Evolutionary conservation across 2,329 filamentous ascomycete species (phyloP), one percentile per base, ranked within the genome.

Genomic region (Aspergillus carbonarius): DNA sequence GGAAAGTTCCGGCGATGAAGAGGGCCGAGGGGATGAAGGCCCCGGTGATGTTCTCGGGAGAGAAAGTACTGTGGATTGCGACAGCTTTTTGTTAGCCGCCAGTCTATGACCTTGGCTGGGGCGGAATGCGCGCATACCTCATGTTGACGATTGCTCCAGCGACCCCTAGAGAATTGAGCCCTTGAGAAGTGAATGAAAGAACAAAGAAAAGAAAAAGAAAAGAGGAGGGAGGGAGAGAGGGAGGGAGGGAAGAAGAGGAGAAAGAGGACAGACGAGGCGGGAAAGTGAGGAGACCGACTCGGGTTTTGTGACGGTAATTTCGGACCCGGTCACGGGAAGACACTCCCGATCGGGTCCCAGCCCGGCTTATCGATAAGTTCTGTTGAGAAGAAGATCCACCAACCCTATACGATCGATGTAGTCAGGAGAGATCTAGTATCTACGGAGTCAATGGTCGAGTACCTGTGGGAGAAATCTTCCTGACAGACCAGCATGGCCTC

Each of bases 1-100:
- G 88, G 62, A 86, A 82, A 44, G 86, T 88, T 68, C 91, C 92
- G 54, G 92, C 76, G 60, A 97, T 80, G 60, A 96, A 79, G 35
- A 96, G 84, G 60, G 83, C 86, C n/a, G 88, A 88, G 62, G 93
- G 92, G 70, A 96, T 88, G 75, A 93, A 92, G 69, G 96, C 85
- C 72, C 89, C 90, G 76, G 92, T 86, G 72, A 93, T 78, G 72
- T 89, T 91, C 69, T 87, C 70, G 51, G 69, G 62, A 32, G 76
- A 75, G 57, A 71, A 61, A 62, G 69, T 63, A 64, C 69, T 72
- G 60, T 34, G 61, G 23, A 23, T 54, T 60, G 57, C 55, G 58
- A 63, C 59, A 62, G 57, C 44, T 39, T 50, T 48, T 17, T 18
- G 59, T 52, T 15, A 57, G 56, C 25, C 20, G n/a, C 37, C 15